Evolutionary conservation across 2,329 filamentous ascomycete genomes (phyloP), one percentile per base, ranked within the genome.

Genomic region (Eutypa lata): DNA sequence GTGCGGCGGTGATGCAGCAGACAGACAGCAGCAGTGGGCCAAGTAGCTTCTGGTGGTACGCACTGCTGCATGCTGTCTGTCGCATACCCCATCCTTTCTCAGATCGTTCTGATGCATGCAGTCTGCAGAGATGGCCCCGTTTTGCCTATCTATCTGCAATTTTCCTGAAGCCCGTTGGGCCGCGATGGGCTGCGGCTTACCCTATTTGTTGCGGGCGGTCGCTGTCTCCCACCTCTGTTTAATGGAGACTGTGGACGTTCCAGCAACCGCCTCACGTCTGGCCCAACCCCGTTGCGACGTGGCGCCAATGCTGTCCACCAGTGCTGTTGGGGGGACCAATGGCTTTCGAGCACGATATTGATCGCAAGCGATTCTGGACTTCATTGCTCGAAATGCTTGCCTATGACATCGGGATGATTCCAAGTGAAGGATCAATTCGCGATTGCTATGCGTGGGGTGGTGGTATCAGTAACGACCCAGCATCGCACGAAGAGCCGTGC

Each of bases 291-390:
- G 48, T 54, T 60, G 57, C 70, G 67, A 73, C 70, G 71, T 74
- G 72, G 71, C 69, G 66, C 70, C 66, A 70, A 63, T 31, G n/a
- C 38, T 21, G 19, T 42, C 19, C n/a, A 21, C 42, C 13, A 45
- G 26, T 70, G 62, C 63, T 61, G 57, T 58, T 55, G 47, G 53
- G 60, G 61, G 63, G 61, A 57, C 69, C 68, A 69, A 68, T 71
- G 52, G 61, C 53, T 54, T 51, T 56, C 57, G 50, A 52, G 64
- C 66, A 66, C 62, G 65, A 70, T 66, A 63, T 66, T 62, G 64
- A 67, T 70, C 69, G 67, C 61, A 65, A 61, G 65, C 64, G 59
- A 63, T 62, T 63, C 59, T 63, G 61, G 57, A 59, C 62, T 61
- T 63, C 60, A 63, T 62, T 56, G 60, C 59, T 63, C 55, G 51